These are phyloP conservation scores for Aspergillus nanangensis DNA, from an alignment of 495 filamentous ascomycete species.

Conservation along the genomic window DNA sequence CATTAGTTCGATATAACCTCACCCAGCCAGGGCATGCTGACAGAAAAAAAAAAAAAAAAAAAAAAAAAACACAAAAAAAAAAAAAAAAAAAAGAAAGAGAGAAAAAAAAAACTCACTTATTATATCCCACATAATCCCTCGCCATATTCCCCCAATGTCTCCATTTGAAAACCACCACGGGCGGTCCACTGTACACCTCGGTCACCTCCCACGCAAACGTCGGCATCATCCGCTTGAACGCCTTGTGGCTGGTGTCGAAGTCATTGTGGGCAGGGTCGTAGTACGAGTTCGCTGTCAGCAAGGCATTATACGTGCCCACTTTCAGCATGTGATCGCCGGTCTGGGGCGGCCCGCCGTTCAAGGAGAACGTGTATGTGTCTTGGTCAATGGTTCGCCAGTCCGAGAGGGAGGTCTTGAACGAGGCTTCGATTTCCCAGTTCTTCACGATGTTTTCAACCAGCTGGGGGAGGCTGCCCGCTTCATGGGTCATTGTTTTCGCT, in stretches of 20 bases:
- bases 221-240: slow-evolving; percentile 67
- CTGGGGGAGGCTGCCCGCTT: slow-evolving; percentile 48
- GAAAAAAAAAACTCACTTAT: slow-evolving; percentile 42
- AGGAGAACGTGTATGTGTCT: slow-evolving; percentile 52
- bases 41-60: too few relatives aligned
- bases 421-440: slow-evolving; percentile 69
- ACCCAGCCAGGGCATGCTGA: background rate
- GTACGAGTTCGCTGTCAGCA: slow-evolving; percentile 56
- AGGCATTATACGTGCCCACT: slow-evolving; percentile 64
- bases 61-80: too few relatives aligned
- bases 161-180: slow-evolving; percentile 57
- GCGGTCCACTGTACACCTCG: slow-evolving; percentile 60
- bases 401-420: slow-evolving; percentile 53
- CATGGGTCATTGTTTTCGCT: slow-evolving; percentile 54
- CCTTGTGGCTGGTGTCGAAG: slow-evolving; percentile 59
- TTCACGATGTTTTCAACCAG: slow-evolving; percentile 67
- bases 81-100: too few relatives aligned
- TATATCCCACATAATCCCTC: slow-evolving; percentile 58
- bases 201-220: slow-evolving; percentile 66
- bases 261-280: slow-evolving; percentile 54
- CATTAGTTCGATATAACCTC: too few relatives aligned
- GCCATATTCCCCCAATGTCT: slow-evolving; percentile 63
- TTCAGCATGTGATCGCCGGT: slow-evolving; percentile 60
- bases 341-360: slow-evolving; percentile 53
- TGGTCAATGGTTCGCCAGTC: slow-evolving; percentile 62